phyloP scores from a whole-genome alignment of 2,329 filamentous ascomycete genomes.

The Claviceps paspali region DNA sequence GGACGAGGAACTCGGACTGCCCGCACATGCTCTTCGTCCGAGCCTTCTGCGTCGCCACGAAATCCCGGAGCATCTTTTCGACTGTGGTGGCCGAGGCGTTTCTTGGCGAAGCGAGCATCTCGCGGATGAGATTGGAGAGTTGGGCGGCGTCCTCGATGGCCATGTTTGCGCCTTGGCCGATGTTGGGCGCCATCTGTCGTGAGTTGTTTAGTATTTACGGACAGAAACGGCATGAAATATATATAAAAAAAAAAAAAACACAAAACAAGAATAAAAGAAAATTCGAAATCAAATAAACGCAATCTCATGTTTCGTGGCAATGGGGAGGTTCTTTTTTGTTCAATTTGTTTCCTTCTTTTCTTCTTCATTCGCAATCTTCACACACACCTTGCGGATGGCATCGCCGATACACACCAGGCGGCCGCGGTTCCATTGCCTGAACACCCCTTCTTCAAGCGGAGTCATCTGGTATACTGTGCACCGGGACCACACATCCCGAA shows the following conservation, averaged over 20 bases:
- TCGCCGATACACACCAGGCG: conserved; percentile 19
- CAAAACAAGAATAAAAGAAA: too few species aligned
- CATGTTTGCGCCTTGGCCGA: conserved; percentile 10
- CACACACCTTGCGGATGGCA: conserved; percentile 16
- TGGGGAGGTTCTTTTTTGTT: too few species aligned
- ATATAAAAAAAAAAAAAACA: too few species aligned
- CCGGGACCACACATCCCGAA: conserved; percentile 19
- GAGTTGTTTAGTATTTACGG: too few species aligned
- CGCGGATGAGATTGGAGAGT: conserved; percentile 6
- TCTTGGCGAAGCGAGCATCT: not conserved
- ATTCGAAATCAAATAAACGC: too few species aligned
- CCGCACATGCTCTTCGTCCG: conserved; percentile 4
- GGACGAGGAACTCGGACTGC: conserved; percentile 8
- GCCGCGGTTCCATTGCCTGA: conserved; percentile 15
- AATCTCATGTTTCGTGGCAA: too few species aligned
- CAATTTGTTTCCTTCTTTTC: not conserved
- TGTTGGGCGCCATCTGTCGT: conserved; percentile 10
- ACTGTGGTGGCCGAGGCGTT: not conserved
- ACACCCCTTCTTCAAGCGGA: conserved; percentile 18
- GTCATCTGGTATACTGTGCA: conserved; percentile 9
- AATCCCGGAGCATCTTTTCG: not conserved
- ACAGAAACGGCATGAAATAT: too few species aligned
- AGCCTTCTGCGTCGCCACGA: not conserved
- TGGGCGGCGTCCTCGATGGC: conserved; percentile 9
- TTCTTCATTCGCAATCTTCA: not conserved